These are phyloP conservation scores for Pythium dissotocum DNA, from an alignment of 352 stramenopile genomes.

Conservation along the genomic window DNA sequence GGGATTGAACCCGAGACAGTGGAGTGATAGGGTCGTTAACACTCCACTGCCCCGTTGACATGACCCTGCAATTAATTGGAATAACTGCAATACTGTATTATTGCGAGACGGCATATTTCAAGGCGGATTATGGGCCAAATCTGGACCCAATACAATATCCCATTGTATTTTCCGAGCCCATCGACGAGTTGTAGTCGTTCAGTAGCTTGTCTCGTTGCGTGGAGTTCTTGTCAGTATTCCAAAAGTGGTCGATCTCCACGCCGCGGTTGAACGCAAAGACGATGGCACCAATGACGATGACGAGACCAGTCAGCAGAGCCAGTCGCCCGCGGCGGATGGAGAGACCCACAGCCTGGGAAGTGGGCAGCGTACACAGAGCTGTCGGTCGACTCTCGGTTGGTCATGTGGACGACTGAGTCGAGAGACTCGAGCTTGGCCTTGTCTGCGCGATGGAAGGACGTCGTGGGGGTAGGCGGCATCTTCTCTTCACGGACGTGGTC, in stretches of 20 bases:
- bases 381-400: too few relatives aligned
- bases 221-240: too few relatives aligned
- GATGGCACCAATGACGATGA: background rate
- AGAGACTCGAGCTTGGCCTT: too few relatives aligned
- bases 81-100: background rate
- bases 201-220: too few relatives aligned
- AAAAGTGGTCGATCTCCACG: too few relatives aligned
- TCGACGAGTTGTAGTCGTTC: too few relatives aligned
- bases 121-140: background rate
- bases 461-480: too few relatives aligned
- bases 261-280: too few relatives aligned
- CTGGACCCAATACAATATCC: background rate
- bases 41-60: background rate
- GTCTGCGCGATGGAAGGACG: too few relatives aligned
- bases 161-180: background rate
- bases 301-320: background rate
- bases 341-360: background rate
- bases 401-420: too few relatives aligned
- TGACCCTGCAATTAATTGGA: background rate
- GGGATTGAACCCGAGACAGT: background rate
- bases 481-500: too few relatives aligned
- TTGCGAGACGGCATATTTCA: background rate
- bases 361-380: too few relatives aligned
- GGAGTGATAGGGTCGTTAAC: background rate
- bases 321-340: conserved; percentile 5